These are phyloP conservation scores for Erodium moschatum DNA, from an alignment of 441 rosid genomes.

Conservation along the genomic window DNA sequence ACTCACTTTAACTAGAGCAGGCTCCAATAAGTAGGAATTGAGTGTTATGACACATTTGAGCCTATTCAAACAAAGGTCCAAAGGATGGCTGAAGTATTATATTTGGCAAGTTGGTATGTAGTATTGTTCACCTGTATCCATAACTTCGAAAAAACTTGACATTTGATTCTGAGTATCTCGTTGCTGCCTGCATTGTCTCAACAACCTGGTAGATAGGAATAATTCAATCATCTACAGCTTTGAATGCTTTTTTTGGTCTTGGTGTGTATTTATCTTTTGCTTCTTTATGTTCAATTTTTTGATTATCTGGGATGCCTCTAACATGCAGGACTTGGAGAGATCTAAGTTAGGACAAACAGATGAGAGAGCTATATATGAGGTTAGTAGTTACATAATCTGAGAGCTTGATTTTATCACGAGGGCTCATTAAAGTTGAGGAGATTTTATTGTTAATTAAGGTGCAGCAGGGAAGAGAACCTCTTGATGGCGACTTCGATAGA, in stretches of 20 bases:
- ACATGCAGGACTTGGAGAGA: constrained; percentile 48
- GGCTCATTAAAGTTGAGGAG: constrained; percentile 22
- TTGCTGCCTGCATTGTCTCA: background rate
- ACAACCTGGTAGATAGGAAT: background rate
- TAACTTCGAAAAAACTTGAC: background rate
- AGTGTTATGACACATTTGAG: background rate
- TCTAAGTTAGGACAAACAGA: constrained; percentile 54
- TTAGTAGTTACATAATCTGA: constrained; percentile 28
- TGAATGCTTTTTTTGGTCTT: background rate
- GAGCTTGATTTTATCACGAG: background rate
- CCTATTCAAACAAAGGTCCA: background rate
- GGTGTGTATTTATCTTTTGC: background rate
- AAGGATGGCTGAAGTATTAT: background rate
- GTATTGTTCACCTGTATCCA: too few relatives aligned
- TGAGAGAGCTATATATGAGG: constrained; percentile 84
- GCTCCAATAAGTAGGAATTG: background rate
- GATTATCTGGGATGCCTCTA: constrained; percentile 4
- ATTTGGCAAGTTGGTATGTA: too few relatives aligned
- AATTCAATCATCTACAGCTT: background rate
- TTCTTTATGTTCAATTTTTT: background rate
- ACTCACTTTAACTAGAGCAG: background rate
- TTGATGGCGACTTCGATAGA: constrained; percentile 49
- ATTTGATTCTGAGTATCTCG: background rate
- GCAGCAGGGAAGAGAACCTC: constrained; percentile 73
- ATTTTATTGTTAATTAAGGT: constrained; percentile 36